A percentile compares a stretch with the other conserved stretches of the same genome.
Evolutionary conservation across 176 grass and related monocot species (phyloP).

Genomic region (Aegilops bicornis): DNA sequence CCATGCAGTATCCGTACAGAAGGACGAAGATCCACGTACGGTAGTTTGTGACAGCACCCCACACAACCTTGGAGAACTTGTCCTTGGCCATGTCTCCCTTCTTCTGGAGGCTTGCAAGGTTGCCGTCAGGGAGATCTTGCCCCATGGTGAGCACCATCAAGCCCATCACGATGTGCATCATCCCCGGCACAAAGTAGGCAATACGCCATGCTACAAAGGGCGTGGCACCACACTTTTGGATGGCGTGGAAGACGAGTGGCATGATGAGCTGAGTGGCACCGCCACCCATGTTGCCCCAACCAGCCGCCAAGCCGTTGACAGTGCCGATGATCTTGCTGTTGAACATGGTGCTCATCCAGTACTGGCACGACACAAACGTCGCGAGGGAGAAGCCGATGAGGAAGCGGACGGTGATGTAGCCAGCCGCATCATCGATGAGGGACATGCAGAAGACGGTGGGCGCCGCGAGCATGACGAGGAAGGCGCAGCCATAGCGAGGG

Average conservation of each 20-base stretch:
- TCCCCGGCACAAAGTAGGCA: constrained; percentile 74
- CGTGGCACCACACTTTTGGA: constrained; percentile 53
- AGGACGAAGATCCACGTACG: constrained; percentile 71
- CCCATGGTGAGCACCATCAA: constrained; percentile 69
- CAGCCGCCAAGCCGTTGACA: constrained; percentile 61
- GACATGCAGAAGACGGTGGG: background rate
- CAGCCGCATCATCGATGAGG: background rate
- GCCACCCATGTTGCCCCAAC: constrained; percentile 89
- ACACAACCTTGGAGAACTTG: constrained; percentile 12
- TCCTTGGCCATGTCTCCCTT: constrained; percentile 67
- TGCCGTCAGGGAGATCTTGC: constrained; percentile 89
- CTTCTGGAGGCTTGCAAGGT: constrained; percentile 62
- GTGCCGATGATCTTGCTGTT: constrained; percentile 65
- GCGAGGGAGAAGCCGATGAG: constrained; percentile 87
- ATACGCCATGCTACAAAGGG: constrained; percentile 72
- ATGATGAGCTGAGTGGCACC: constrained; percentile 97
- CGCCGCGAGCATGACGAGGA: constrained; percentile 58
- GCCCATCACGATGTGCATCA: constrained; percentile 68
- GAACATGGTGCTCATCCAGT: constrained; percentile 95
- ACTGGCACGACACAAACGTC: constrained; percentile 84
- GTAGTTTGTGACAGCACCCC: background rate
- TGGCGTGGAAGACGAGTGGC: constrained; percentile 80
- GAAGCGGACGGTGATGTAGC: constrained; percentile 25
- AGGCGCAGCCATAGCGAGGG: constrained; percentile 76
- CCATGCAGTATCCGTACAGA: constrained; percentile 88